Base-by-base conservation (phyloP, 1,139 yeast species). In the Chernovozyma sophiae-reginae region DNA sequence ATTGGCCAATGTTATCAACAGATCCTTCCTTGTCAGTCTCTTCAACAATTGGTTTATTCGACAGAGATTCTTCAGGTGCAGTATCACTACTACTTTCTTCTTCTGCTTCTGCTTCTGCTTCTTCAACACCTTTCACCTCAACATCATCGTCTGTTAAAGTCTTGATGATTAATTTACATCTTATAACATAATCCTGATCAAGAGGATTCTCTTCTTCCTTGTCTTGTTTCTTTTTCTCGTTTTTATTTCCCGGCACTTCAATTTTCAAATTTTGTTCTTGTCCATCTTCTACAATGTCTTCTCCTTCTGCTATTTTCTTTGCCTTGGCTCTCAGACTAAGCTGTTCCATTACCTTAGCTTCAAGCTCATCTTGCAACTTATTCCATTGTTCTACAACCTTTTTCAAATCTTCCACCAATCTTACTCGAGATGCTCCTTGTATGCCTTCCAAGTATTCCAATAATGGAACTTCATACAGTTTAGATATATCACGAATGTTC, bases 351-450 rank as follows among this genome's bases (percentile, higher is more conserved):
- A 70, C 53, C 37, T 56, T 64, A 28, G 49, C 58, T 37, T 72
- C 72, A 11, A 70, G 71, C 17, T 59, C 60, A 33, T 55, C 61
- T 17, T 74, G 73, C 40, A 67, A 58, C 22, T 55, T 58, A 46
- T 83, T 84, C 92, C 94, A 85, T 35, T 63, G 58, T 1, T 55
- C 56, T 14, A 81, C 62, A 4, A 74, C 70, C 10, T 51, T 61
- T 40, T 58, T 61, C 52, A 83, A 72, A 13, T 76, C 79, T 4
- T 65, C 73, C 8, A 74, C 59, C 14, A 86, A 57, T 44, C 95
- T 66, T 15, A 65, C 75, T 44, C 80, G 64, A 4, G 86, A 74
- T 0, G 86, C 87, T 3, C 96, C 96, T 55, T 82, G 86, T 24
- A 87, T 54, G 2, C 86, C 86, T 30, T 68, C 72, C 34, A 87